Base-by-base conservation (phyloP, 2,329 filamentous ascomycete species). In the Beauveria scarabaeidicola region DNA sequence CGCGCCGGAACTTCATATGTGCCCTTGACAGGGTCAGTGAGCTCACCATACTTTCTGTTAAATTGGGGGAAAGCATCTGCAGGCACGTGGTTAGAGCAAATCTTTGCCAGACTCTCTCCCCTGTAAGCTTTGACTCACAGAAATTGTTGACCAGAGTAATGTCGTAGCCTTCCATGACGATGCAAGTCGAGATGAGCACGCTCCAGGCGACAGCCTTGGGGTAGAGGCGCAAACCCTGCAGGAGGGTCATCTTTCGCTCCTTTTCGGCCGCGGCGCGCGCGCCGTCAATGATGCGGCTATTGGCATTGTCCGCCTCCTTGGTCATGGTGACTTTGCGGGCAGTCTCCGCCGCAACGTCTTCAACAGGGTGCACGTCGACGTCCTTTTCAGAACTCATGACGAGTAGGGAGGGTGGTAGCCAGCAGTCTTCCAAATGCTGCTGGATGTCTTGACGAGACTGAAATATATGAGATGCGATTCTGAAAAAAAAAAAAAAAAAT, bases 131-230 rank as follows among this genome's bases (percentile, higher is more conserved):
- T 17, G 7, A 59, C 63, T 67, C 74, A 75, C 84, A 92, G 69
- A 94, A 91, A 73, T 92, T 92, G 76, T 87, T 90, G 67, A 94
- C 84, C 57, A 95, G 77, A 67, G 84, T 86, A 61, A 94, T 79
- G 69, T 96, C 90, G 75, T 92, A 95, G 38, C 90, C 91, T 73
- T 96, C 91, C 91, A 96, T 96, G 67, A 84, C 85, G 68, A 96
- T 94, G 70, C 89, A 92, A 0, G 90, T 93, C n/a, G 88, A 93
- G 72, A 96, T 92, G 61, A 95, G 77, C 54, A 96, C 68, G 66
- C 86, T 90, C 90, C 90, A 96, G 23, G 77, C 81, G 60, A 95
- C 86, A 23, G 91, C 91, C 76, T 95, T 93, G 61, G 90, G 91
- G 69, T 96, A 96, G 27, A 94, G 79, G 69, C 79, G 84, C 71